Base-by-base conservation (phyloP, 495 filamentous ascomycete species). In the Penicillium mononematosum region DNA sequence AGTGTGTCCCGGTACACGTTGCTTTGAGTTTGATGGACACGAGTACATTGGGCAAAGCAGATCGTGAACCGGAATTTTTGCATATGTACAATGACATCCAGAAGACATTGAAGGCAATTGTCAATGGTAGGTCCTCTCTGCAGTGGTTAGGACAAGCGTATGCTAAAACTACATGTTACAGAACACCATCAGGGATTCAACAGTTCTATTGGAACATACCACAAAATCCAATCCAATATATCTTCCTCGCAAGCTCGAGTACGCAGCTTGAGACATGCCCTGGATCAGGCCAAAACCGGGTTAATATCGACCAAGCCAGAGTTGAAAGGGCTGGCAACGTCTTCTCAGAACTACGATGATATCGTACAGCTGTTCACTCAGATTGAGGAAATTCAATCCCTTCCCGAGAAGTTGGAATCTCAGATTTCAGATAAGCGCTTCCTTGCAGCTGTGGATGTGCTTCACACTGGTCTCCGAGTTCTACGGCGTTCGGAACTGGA, bases 141-240 rank as follows among this genome's bases (percentile, higher is more conserved):
- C 16, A 10, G n/a, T 41, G 11, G 5, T 17, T 4, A 16, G n/a
- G 10, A n/a, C 36, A 25, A 4, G 11, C 25, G 2, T 3, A 31
- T 58, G 50, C 63, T 65, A 32, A 63, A 16, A 8, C 27, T 31
- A 12, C 24, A 5, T 45, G 46, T 45, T 52, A 19, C 50, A 86
- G 92, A 98, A 74, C 93, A 99, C 67, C 93, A 98, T 63, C 94
- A 99, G 72, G 94, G 92, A 31, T 99, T 99, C 80, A 99, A 97
- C 69, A 97, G 91, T 73, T 96, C 92, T 41, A 98, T 99, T 54
- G 95, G 94, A 69, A 96, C 92, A 16, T 99, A 96, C 65, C 95
- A 99, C 74, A 96, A 93, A 74, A 98, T 99, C 55, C 94, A 98
- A 69, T 81, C 87, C 6, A 96, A 90, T 72, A 96, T 99, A 61